These are phyloP conservation scores for Colletotrichum sp. DNA, from an alignment of 2,329 filamentous ascomycete genomes.

Conservation along the genomic window DNA sequence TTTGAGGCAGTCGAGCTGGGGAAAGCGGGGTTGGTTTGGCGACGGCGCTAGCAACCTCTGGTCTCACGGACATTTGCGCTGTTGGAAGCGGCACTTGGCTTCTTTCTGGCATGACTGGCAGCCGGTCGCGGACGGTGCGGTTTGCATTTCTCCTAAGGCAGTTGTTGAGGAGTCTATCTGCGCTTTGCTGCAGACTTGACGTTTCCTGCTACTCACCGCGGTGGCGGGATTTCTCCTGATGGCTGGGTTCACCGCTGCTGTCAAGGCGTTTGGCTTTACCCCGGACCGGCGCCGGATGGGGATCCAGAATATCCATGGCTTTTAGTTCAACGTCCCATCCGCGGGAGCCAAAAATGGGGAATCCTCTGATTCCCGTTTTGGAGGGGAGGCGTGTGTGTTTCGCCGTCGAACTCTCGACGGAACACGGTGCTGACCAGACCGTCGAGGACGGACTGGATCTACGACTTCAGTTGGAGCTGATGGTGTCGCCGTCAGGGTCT, in stretches of 20 bases:
- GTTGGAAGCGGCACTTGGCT: neutral
- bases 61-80: neutral
- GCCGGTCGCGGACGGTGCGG: neutral
- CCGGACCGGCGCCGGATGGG: neutral
- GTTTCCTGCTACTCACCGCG: neutral
- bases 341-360: neutral
- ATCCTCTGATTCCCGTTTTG: neutral
- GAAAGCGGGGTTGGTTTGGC: slow-evolving; percentile 5
- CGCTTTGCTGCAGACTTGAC: neutral
- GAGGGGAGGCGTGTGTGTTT: slow-evolving; percentile 12
- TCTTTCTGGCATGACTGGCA: neutral
- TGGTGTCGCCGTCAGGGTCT: neutral
- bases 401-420: neutral
- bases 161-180: neutral
- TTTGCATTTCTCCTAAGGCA: neutral
- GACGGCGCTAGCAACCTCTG: neutral
- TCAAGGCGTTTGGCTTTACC: slow-evolving; percentile 3
- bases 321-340: neutral
- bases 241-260: slow-evolving; percentile 18
- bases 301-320: neutral
- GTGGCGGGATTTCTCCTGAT: neutral
- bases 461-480: neutral
- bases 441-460: neutral
- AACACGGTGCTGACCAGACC: neutral
- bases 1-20: neutral